Evolutionary conservation across 1,139 yeast species (phyloP).

Genomic region (Candida pseudocylindracea): DNA sequence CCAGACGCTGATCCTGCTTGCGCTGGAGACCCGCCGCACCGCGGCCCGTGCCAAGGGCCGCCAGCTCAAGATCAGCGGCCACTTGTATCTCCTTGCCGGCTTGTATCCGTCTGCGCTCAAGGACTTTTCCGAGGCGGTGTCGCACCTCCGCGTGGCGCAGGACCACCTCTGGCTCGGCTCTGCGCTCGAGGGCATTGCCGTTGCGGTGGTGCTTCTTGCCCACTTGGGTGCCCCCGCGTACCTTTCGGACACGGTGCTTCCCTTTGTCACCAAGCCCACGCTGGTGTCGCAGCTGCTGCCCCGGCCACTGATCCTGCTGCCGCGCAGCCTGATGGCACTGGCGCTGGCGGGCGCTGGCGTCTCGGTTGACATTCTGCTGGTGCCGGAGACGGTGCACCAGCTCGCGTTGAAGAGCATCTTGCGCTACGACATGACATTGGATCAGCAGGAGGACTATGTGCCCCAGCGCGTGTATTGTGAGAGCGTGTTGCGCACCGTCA

Average conservation of each 20-base stretch:
- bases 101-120: conserved; percentile 46
- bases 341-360: no score
- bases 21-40: conserved; percentile 10
- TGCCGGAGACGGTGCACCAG: conserved; percentile 26
- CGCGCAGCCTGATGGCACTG: neutral
- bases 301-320: conserved; percentile 1
- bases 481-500: conserved; percentile 37
- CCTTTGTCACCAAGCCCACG: conserved; percentile 27
- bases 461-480: conserved; percentile 74
- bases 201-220: conserved; percentile 38
- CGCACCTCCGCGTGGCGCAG: conserved; percentile 31
- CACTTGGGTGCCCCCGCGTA: conserved; percentile 24
- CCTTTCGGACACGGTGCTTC: no score
- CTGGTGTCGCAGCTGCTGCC: conserved; percentile 6
- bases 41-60: conserved; percentile 33
- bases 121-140: conserved; percentile 51
- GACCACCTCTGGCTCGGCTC: conserved; percentile 83
- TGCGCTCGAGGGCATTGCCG: conserved; percentile 60
- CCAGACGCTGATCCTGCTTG: conserved; percentile 1
- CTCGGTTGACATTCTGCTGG: neutral
- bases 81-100: conserved; percentile 63
- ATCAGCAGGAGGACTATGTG: conserved; percentile 34
- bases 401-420: conserved; percentile 26
- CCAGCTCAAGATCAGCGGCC: conserved; percentile 53
- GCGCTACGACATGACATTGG: no score